Evolutionary conservation across 2,329 filamentous ascomycete genomes (phyloP).

Genomic region (Hymenoscyphus infarciens): DNA sequence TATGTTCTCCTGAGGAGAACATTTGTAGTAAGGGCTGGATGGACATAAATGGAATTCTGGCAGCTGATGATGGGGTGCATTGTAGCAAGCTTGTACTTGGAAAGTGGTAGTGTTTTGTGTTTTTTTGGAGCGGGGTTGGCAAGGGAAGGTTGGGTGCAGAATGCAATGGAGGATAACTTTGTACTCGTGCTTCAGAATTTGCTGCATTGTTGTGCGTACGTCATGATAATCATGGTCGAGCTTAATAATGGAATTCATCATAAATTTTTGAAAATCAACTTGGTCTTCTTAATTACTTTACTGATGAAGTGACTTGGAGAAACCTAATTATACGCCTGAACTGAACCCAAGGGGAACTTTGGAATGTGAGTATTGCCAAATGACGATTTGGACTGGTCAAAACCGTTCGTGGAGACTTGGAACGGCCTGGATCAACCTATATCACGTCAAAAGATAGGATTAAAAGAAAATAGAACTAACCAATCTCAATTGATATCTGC

Average conservation of each 20-base stretch:
- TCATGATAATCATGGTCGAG: slow-evolving; percentile 26
- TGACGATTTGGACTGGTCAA: too few species aligned
- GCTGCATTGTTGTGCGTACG: too few species aligned
- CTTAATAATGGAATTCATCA: slow-evolving; percentile 33
- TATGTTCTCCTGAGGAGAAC: slow-evolving; percentile 28
- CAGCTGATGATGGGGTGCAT: neutral
- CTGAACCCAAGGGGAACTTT: too few species aligned
- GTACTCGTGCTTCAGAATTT: too few species aligned
- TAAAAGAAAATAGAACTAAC: too few species aligned
- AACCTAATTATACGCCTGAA: too few species aligned
- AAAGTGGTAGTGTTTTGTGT: neutral
- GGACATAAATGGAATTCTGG: slow-evolving; percentile 22
- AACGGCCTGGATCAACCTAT: too few species aligned
- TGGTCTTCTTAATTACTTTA: neutral
- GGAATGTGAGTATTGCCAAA: too few species aligned
- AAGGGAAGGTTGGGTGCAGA: neutral
- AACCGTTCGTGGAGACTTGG: too few species aligned
- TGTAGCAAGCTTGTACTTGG: neutral
- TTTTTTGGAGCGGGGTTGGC: slow-evolving; percentile 2
- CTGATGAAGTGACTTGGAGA: neutral
- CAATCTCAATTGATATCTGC: too few species aligned
- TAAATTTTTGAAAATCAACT: neutral
- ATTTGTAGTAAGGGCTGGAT: slow-evolving; percentile 14
- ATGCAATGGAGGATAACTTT: too few species aligned
- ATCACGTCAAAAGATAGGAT: too few species aligned